A percentile compares a stretch with the other conserved stretches of the same genome.
Evolutionary conservation across 164 flowering plant genomes (phyloP).

Genomic region (Vitis rupestris): DNA sequence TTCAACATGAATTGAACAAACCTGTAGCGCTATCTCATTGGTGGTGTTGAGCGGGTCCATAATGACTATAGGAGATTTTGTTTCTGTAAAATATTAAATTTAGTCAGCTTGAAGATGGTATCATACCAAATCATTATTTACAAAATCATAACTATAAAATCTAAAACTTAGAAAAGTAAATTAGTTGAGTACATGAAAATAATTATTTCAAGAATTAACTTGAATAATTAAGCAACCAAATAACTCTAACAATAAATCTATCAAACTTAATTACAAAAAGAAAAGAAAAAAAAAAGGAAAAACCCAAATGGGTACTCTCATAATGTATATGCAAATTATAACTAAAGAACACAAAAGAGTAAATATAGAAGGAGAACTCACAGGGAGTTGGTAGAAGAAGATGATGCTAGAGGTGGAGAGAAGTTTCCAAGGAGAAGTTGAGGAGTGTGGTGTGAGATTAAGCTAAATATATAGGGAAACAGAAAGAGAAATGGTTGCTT

Average conservation of each 20-base stretch:
- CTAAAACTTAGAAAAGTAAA: too few species aligned
- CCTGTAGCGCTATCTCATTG: slow-evolving; percentile 12
- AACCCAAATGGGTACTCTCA: too few species aligned
- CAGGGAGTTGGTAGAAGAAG: not conserved
- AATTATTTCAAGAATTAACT: too few species aligned
- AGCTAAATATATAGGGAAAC: slow-evolving; percentile 15
- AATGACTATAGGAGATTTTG: slow-evolving; percentile 15
- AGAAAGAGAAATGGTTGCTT: not conserved
- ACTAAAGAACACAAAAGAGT: not conserved
- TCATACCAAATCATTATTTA: not conserved
- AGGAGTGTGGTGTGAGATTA: not conserved
- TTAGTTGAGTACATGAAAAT: too few species aligned
- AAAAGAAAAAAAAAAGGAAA: too few species aligned
- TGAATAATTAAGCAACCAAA: too few species aligned
- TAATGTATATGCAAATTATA: not conserved
- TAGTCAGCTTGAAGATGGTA: not conserved
- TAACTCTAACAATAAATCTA: too few species aligned
- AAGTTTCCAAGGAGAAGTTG: not conserved
- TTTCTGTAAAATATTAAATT: slow-evolving; percentile 6
- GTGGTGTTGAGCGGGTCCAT: slow-evolving; percentile 8
- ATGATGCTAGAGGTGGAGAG: not conserved
- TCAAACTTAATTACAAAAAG: too few species aligned
- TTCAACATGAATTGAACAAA: not conserved
- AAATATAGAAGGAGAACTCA: not conserved
- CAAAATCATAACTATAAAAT: too few species aligned